Evolutionary conservation across 495 filamentous ascomycete genomes (phyloP).

Genomic region (Chaetomium fimeti): DNA sequence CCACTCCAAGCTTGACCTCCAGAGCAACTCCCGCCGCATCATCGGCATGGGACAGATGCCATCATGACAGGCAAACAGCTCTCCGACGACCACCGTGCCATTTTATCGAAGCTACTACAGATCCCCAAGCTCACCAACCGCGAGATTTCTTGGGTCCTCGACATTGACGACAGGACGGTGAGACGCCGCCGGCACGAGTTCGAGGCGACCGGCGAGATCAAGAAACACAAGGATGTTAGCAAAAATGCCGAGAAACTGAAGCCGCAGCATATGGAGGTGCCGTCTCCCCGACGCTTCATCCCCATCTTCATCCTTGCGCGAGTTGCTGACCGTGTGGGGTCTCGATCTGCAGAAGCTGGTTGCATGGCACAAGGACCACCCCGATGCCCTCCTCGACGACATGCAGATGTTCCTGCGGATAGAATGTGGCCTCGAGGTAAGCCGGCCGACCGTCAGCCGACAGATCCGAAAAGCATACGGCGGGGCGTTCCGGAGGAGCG

Average conservation of each 20-base stretch:
- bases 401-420: slow-evolving; percentile 32
- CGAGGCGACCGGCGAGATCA: slow-evolving; percentile 25
- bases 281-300: not conserved
- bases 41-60: not conserved
- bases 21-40: not conserved
- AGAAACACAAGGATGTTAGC: slow-evolving; percentile 29
- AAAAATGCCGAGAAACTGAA: slow-evolving; percentile 38
- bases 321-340: not conserved
- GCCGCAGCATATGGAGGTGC: slow-evolving; percentile 29
- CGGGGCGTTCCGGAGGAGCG: slow-evolving; percentile 8
- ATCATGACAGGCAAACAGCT: slow-evolving; percentile 33
- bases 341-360: slow-evolving; percentile 26
- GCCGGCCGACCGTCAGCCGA: slow-evolving; percentile 28
- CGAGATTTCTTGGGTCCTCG: slow-evolving; percentile 31
- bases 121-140: slow-evolving; percentile 31
- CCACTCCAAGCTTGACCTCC: slow-evolving; percentile 3
- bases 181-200: slow-evolving; percentile 31
- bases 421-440: slow-evolving; percentile 28
- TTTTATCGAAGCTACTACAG: slow-evolving; percentile 28
- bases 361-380: slow-evolving; percentile 32
- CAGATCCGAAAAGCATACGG: slow-evolving; percentile 19
- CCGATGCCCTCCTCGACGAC: slow-evolving; percentile 33
- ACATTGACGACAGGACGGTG: slow-evolving; percentile 29
- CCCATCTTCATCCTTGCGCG: not conserved
- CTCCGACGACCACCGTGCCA: slow-evolving; percentile 24